Evolutionary conservation across 1,284 basidiomycete genomes (phyloP).

Genomic region (Crepidotus sp.): DNA sequence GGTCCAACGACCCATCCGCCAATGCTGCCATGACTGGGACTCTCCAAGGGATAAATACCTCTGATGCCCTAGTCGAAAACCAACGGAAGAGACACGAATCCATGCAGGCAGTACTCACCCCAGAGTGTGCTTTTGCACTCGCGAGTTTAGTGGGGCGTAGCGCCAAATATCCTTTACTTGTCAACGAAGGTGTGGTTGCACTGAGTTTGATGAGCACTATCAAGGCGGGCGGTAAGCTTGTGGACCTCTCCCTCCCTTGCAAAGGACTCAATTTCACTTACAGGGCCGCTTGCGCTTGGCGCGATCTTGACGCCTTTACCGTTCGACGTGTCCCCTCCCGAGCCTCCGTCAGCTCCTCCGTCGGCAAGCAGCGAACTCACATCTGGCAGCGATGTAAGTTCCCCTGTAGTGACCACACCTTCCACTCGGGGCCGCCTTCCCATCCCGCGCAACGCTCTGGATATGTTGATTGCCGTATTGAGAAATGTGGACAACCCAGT

Average conservation of each 20-base stretch:
- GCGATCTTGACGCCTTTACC: constrained; percentile 45
- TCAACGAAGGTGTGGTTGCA: constrained; percentile 86
- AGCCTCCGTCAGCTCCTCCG: constrained; percentile 24
- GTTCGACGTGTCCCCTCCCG: constrained; percentile 31
- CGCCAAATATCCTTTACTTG: constrained; percentile 72
- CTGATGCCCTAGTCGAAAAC: constrained; percentile 26
- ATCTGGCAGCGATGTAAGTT: constrained; percentile 33
- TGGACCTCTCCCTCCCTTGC: background rate
- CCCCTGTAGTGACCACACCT: constrained; percentile 34
- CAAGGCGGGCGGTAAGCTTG: constrained; percentile 50
- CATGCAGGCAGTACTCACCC: constrained; percentile 44
- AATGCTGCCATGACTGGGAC: constrained; percentile 20
- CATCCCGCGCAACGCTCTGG: constrained; percentile 45
- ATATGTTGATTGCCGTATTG: constrained; percentile 55
- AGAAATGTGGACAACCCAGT: constrained; percentile 43
- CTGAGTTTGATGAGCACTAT: constrained; percentile 69
- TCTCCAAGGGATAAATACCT: constrained; percentile 21
- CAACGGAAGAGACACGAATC: constrained; percentile 45
- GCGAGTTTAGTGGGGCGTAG: constrained; percentile 70
- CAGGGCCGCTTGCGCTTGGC: constrained; percentile 55
- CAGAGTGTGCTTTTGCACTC: constrained; percentile 52
- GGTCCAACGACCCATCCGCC: constrained; percentile 40
- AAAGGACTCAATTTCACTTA: constrained; percentile 16
- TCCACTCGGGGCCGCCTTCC: constrained; percentile 33
- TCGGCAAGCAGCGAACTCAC: constrained; percentile 19